Percentiles rank a stretch among this genome's conserved stretches.
Evolutionary conservation across 805 yeast species (phyloP).

Genomic region (Cyberlindnera nakhonratchasimensis): DNA sequence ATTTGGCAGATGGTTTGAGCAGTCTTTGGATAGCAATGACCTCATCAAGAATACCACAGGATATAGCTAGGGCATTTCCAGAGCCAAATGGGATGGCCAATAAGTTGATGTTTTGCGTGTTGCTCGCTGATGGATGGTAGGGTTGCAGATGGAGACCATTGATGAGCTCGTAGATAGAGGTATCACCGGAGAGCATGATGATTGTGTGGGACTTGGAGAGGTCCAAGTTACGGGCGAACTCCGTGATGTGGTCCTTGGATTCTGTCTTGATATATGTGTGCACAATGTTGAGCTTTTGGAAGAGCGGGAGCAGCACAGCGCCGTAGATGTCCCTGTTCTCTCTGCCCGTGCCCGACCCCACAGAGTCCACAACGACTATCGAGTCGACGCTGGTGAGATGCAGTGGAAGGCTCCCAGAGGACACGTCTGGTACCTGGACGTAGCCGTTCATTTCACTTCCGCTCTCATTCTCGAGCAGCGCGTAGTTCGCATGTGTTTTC

Average conservation of each 20-base stretch:
- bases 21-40: constrained; percentile 35
- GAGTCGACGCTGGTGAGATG: constrained; percentile 6
- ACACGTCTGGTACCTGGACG: not conserved
- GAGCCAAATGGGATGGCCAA: constrained; percentile 70
- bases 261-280: constrained; percentile 44
- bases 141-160: constrained; percentile 40
- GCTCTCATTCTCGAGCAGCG: not conserved
- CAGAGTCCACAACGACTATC: constrained; percentile 34
- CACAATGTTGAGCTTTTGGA: constrained; percentile 34
- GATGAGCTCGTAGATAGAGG: constrained; percentile 73
- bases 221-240: constrained; percentile 37
- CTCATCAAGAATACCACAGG: constrained; percentile 44
- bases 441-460: not conserved
- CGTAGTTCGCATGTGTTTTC: constrained; percentile 5
- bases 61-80: constrained; percentile 76
- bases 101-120: constrained; percentile 19
- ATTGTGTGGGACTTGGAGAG: constrained; percentile 36
- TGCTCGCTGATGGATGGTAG: not conserved
- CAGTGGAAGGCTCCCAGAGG: constrained; percentile 5
- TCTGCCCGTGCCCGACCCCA: constrained; percentile 37
- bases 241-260: constrained; percentile 35
- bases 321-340: constrained; percentile 37
- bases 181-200: constrained; percentile 79
- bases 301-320: constrained; percentile 44
- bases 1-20: constrained; percentile 20